Percentiles rank a stretch among this genome's conserved stretches.
phyloP scores from a whole-genome alignment of 352 stramenopile species.

The Phytophthora multivora region DNA sequence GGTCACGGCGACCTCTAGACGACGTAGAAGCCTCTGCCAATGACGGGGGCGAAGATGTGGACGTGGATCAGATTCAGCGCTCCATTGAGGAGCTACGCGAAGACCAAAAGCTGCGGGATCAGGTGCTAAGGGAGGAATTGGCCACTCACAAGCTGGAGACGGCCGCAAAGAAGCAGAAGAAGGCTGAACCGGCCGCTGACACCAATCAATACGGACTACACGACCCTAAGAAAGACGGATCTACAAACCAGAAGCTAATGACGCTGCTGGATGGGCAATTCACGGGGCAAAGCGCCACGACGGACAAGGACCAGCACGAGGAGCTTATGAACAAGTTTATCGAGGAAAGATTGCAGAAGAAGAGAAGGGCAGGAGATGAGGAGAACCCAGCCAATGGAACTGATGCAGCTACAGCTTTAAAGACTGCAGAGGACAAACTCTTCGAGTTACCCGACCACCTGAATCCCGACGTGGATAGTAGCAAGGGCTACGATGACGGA shows the following conservation, averaged over 20 bases:
- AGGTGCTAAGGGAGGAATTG: conserved; percentile 46
- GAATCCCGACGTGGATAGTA: conserved; percentile 49
- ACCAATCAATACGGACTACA: conserved; percentile 63
- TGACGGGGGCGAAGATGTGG: conserved; percentile 3
- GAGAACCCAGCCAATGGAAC: not conserved
- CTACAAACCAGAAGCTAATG: conserved; percentile 71
- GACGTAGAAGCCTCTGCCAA: conserved; percentile 13
- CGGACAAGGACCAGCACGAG: conserved; percentile 73
- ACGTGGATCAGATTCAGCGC: conserved; percentile 46
- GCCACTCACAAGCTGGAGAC: conserved; percentile 19
- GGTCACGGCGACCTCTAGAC: conserved; percentile 26
- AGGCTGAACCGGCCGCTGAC: not conserved
- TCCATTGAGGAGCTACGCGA: conserved; percentile 72
- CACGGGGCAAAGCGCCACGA: conserved; percentile 67
- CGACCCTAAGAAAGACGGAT: conserved; percentile 76
- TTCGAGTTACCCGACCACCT: conserved; percentile 69
- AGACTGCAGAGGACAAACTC: conserved; percentile 65
- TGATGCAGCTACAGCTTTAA: conserved; percentile 12
- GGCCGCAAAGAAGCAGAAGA: conserved; percentile 18
- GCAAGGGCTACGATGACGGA: conserved; percentile 42
- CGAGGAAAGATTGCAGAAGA: conserved; percentile 72
- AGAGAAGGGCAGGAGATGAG: conserved; percentile 14
- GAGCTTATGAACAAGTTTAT: conserved; percentile 88
- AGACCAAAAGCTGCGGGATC: conserved; percentile 65
- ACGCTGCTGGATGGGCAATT: conserved; percentile 82